These are phyloP conservation scores for Cicer bijugum DNA, from an alignment of 306 rosid genomes.

Conservation along the genomic window DNA sequence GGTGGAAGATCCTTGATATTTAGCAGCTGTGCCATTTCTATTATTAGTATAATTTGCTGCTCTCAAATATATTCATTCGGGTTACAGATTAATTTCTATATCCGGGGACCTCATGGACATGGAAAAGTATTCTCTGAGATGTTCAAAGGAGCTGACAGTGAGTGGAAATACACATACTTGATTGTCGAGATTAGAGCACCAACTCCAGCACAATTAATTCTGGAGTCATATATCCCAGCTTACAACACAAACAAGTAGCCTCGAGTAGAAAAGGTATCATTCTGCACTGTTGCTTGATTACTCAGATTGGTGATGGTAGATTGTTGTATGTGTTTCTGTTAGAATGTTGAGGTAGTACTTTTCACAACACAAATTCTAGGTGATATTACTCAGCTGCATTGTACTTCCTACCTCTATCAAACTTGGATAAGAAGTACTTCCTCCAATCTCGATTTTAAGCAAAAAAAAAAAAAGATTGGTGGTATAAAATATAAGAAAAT, in stretches of 20 bases:
- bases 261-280: slow-evolving; percentile 46
- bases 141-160: slow-evolving; percentile 80
- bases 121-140: slow-evolving; percentile 87
- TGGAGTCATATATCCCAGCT: slow-evolving; percentile 90
- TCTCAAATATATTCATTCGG: slow-evolving; percentile 31
- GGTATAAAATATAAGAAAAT: neutral
- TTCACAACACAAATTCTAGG: slow-evolving; percentile 32
- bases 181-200: slow-evolving; percentile 86
- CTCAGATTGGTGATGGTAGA: slow-evolving; percentile 44
- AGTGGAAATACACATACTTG: slow-evolving; percentile 86
- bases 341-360: slow-evolving; percentile 32
- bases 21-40: slow-evolving; percentile 9
- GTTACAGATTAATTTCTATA: slow-evolving; percentile 79
- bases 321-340: slow-evolving; percentile 38
- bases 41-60: slow-evolving; percentile 28
- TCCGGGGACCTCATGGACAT: slow-evolving; percentile 90
- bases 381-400: slow-evolving; percentile 14
- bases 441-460: neutral
- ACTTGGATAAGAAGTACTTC: slow-evolving; percentile 23
- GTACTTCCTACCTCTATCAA: neutral
- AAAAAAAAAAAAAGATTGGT: slow-evolving; percentile 2
- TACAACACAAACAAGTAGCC: slow-evolving; percentile 48
- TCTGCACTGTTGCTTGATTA: slow-evolving; percentile 44
- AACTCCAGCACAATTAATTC: slow-evolving; percentile 71
- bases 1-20: slow-evolving; percentile 36